Evolutionary conservation across 2,329 filamentous ascomycete species (phyloP).

Genomic region (Allantophomopsis cytisporea): DNA sequence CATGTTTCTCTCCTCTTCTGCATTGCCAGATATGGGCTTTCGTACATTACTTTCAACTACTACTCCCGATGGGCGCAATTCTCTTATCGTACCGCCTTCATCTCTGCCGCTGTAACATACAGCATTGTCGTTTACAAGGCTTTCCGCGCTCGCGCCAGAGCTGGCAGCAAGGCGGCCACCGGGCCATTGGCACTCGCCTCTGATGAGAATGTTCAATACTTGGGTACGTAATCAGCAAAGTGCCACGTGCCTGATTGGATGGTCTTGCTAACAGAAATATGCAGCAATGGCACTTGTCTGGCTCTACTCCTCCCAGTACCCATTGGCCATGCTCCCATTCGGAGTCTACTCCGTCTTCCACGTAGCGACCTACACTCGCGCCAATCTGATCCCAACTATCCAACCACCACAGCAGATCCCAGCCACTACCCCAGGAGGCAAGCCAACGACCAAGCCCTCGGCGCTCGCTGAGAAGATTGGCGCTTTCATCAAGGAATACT

Average conservation of each 20-base stretch:
- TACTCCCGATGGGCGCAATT: slow-evolving; percentile 64
- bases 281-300: slow-evolving; percentile 86
- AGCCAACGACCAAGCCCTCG: slow-evolving; percentile 33
- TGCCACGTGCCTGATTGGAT: background rate
- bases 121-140: slow-evolving; percentile 99
- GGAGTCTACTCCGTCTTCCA: slow-evolving; percentile 97
- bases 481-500: slow-evolving; percentile 94
- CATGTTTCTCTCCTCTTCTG: slow-evolving; percentile 77
- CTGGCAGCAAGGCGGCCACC: slow-evolving; percentile 43
- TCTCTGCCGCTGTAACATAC: slow-evolving; percentile 84
- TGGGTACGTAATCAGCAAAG: slow-evolving; percentile 47
- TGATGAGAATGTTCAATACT: slow-evolving; percentile 97
- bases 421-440: slow-evolving; percentile 39
- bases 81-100: slow-evolving; percentile 81
- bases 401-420: slow-evolving; percentile 47
- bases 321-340: slow-evolving; percentile 85
- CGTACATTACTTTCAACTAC: slow-evolving; percentile 82
- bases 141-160: slow-evolving; percentile 71
- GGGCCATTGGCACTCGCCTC: slow-evolving; percentile 53
- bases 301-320: slow-evolving; percentile 83
- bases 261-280: background rate
- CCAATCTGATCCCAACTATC: slow-evolving; percentile 81
- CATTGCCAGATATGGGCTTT: slow-evolving; percentile 71
- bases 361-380: slow-evolving; percentile 89
- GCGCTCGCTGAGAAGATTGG: slow-evolving; percentile 72